These are phyloP conservation scores for Mesostigma viride DNA, from an alignment of 139 green algal species.

Conservation along the genomic window DNA sequence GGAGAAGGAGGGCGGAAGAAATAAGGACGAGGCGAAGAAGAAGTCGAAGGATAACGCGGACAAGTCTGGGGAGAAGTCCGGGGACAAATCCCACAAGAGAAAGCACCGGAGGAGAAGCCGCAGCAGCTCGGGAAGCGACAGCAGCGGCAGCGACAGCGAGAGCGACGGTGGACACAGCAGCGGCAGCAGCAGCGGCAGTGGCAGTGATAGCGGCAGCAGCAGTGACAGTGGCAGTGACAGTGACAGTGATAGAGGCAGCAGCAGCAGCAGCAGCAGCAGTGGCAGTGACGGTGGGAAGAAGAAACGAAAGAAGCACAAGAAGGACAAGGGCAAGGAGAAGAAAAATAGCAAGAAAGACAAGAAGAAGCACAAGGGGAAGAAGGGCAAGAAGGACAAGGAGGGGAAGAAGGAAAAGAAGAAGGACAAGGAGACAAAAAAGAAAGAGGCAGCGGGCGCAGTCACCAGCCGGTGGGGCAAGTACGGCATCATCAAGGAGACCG, in stretches of 20 bases:
- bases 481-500: slow-evolving; percentile 16
- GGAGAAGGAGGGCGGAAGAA: no score
- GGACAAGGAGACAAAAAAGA: slow-evolving; percentile 11
- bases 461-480: slow-evolving; percentile 19
- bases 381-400: not conserved
- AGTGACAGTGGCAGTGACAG: not conserved
- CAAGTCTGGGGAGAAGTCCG: no score
- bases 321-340: slow-evolving; percentile 12
- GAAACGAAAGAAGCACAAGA: no score
- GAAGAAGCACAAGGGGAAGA: not conserved
- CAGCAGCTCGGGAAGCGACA: no score
- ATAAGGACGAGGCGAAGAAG: no score
- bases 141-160: no score
- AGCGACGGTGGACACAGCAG: no score
- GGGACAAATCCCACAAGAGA: no score
- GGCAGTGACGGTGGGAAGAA: not conserved
- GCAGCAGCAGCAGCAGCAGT: not conserved
- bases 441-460: not conserved
- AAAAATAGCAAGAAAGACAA: slow-evolving; percentile 2
- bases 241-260: not conserved
- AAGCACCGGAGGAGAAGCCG: no score
- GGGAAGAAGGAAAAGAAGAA: slow-evolving; percentile 13
- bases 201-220: no score
- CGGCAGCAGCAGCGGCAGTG: no score
- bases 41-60: no score